phyloP scores from a whole-genome alignment of 164 flowering plant genomes.

The Buxus sempervirens region DNA sequence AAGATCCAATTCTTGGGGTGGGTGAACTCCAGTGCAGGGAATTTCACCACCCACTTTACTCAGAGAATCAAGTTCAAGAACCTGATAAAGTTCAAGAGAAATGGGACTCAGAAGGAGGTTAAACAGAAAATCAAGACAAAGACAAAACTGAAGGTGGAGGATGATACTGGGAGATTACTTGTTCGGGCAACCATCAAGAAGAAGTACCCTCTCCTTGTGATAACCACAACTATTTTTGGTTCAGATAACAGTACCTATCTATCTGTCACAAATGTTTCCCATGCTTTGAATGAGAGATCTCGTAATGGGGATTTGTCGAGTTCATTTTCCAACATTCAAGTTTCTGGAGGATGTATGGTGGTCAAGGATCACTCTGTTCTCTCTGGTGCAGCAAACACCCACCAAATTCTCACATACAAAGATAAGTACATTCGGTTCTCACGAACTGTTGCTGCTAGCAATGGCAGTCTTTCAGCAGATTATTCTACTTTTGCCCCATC shows the following conservation, averaged over 20 bases:
- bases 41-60: slow-evolving; percentile 43
- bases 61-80: slow-evolving; percentile 38
- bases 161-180: slow-evolving; percentile 22
- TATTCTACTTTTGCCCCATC: slow-evolving; percentile 27
- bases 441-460: slow-evolving; percentile 29
- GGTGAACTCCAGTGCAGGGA: slow-evolving; percentile 57
- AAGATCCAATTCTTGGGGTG: slow-evolving; percentile 42
- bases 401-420: slow-evolving; percentile 37
- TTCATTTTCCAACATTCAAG: slow-evolving; percentile 40
- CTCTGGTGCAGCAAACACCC: slow-evolving; percentile 49
- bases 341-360: slow-evolving; percentile 60
- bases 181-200: slow-evolving; percentile 11
- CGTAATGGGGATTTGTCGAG: slow-evolving; percentile 9
- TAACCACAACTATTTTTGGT: slow-evolving; percentile 32
- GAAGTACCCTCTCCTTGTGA: slow-evolving; percentile 43
- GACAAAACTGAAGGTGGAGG: slow-evolving; percentile 24
- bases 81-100: slow-evolving; percentile 29
- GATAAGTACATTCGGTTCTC: slow-evolving; percentile 43
- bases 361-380: slow-evolving; percentile 66
- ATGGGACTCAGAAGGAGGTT: slow-evolving; percentile 49
- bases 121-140: slow-evolving; percentile 41
- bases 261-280: slow-evolving; percentile 39
- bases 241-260: slow-evolving; percentile 23
- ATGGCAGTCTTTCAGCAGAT: slow-evolving; percentile 40
- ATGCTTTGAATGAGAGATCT: slow-evolving; percentile 30